Evolutionary conservation across 2,329 filamentous ascomycete genomes (phyloP).

Genomic region (Penicillium sp.): DNA sequence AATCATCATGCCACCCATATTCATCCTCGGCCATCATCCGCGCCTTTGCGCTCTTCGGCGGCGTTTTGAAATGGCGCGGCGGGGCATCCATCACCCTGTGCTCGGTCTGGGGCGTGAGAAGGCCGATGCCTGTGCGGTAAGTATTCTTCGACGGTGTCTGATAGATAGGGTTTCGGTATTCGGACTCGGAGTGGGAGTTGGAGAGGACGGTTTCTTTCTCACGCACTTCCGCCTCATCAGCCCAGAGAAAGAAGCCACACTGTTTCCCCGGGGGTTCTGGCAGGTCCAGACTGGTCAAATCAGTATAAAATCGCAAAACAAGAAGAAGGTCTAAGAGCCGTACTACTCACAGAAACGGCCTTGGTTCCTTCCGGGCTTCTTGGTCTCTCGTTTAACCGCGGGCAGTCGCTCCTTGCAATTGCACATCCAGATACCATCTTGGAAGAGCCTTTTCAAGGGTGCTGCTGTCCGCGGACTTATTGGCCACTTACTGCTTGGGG

Average conservation of each 20-base stretch:
- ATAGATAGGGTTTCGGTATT: conserved; percentile 6
- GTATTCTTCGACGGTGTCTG: conserved; percentile 17
- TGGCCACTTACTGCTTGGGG: conserved; percentile 17
- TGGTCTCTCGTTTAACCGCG: conserved; percentile 52
- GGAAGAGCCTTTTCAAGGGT: conserved; percentile 37
- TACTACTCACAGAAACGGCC: conserved; percentile 48
- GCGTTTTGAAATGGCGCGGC: conserved; percentile 12
- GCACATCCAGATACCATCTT: conserved; percentile 48
- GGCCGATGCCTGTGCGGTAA: conserved; percentile 14
- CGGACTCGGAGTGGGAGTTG: conserved; percentile 47
- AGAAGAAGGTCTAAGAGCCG: not conserved
- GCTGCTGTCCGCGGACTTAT: conserved; percentile 19
- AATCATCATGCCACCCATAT: conserved; percentile 36
- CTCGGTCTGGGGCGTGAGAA: conserved; percentile 35
- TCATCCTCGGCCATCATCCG: conserved; percentile 32
- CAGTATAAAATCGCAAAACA: not conserved
- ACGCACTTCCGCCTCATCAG: conserved; percentile 52
- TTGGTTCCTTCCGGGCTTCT: conserved; percentile 54
- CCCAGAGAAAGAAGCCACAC: conserved; percentile 60
- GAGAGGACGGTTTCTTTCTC: conserved; percentile 48
- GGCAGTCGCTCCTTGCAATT: conserved; percentile 53
- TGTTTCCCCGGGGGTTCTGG: conserved; percentile 46
- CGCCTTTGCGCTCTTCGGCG: conserved; percentile 26
- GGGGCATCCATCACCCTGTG: conserved; percentile 12
- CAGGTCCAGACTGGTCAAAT: conserved; percentile 50